These are phyloP conservation scores for Scedosporium aurantiacum DNA, from an alignment of 2,329 filamentous ascomycete species.

Conservation along the genomic window DNA sequence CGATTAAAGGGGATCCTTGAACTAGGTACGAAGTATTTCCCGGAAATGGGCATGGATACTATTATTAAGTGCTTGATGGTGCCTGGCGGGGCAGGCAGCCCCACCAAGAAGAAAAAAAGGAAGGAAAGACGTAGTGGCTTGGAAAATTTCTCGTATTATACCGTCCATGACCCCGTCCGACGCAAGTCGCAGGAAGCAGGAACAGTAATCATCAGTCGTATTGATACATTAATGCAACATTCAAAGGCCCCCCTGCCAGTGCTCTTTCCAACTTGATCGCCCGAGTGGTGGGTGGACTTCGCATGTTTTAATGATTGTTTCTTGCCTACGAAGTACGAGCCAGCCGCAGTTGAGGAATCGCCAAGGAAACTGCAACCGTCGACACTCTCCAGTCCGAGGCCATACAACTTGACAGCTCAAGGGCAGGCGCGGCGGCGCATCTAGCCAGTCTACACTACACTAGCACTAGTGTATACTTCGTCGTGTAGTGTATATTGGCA, in stretches of 20 bases:
- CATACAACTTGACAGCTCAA: background rate
- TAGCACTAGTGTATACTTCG: too few species aligned
- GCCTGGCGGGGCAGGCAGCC: background rate
- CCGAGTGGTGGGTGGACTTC: background rate
- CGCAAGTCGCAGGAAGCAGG: background rate
- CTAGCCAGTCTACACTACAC: too few species aligned
- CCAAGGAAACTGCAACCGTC: background rate
- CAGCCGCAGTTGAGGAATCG: background rate
- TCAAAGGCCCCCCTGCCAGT: background rate
- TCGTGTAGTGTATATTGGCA: too few species aligned
- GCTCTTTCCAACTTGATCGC: background rate
- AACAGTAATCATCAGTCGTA: background rate
- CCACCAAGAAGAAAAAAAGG: background rate
- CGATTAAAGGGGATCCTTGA: background rate
- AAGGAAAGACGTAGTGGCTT: background rate
- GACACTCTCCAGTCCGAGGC: background rate
- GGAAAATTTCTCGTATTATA: background rate
- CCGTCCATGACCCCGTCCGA: background rate
- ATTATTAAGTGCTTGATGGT: background rate
- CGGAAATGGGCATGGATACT: background rate
- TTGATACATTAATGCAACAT: background rate
- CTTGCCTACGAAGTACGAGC: background rate
- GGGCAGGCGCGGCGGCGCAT: too few species aligned
- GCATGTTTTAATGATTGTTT: background rate
- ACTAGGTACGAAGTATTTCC: background rate